These are phyloP conservation scores for Russula emetica DNA, from an alignment of 768 basidiomycete species.

Conservation along the genomic window DNA sequence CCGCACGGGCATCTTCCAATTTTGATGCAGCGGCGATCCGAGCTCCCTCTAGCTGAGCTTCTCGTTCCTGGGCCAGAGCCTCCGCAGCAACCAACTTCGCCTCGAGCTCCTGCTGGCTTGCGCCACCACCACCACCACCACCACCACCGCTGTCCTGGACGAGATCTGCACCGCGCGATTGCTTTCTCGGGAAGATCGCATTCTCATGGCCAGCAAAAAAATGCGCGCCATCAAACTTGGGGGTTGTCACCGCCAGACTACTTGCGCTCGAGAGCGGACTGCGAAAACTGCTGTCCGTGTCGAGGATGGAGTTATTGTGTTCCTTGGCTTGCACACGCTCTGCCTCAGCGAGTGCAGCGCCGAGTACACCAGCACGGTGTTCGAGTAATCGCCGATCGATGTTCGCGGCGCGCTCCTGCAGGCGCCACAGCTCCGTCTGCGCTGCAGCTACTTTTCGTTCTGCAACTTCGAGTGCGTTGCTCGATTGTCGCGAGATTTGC, in stretches of 20 bases:
- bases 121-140: slow-evolving; percentile 33
- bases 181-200: slow-evolving; percentile 51
- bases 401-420: slow-evolving; percentile 62
- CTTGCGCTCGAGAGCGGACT: slow-evolving; percentile 35
- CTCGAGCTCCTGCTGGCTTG: slow-evolving; percentile 45
- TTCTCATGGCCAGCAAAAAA: slow-evolving; percentile 79
- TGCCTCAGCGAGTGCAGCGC: slow-evolving; percentile 47
- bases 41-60: slow-evolving; percentile 56
- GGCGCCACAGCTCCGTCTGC: slow-evolving; percentile 65
- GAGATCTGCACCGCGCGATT: neutral
- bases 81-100: slow-evolving; percentile 55
- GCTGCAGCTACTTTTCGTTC: slow-evolving; percentile 65
- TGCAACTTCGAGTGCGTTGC: slow-evolving; percentile 70
- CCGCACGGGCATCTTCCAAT: slow-evolving; percentile 48
- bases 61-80: slow-evolving; percentile 48
- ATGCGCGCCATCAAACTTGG: slow-evolving; percentile 74
- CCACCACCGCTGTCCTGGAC: neutral
- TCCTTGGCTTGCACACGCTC: slow-evolving; percentile 39
- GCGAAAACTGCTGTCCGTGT: slow-evolving; percentile 37
- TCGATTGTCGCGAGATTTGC: slow-evolving; percentile 56
- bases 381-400: slow-evolving; percentile 63
- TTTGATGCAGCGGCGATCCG: slow-evolving; percentile 42
- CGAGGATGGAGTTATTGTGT: slow-evolving; percentile 42
- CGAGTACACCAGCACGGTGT: slow-evolving; percentile 80
- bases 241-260: slow-evolving; percentile 39